Base-by-base conservation (phyloP, 2,329 filamentous ascomycete genomes). In the Epichloe bromicola region DNA sequence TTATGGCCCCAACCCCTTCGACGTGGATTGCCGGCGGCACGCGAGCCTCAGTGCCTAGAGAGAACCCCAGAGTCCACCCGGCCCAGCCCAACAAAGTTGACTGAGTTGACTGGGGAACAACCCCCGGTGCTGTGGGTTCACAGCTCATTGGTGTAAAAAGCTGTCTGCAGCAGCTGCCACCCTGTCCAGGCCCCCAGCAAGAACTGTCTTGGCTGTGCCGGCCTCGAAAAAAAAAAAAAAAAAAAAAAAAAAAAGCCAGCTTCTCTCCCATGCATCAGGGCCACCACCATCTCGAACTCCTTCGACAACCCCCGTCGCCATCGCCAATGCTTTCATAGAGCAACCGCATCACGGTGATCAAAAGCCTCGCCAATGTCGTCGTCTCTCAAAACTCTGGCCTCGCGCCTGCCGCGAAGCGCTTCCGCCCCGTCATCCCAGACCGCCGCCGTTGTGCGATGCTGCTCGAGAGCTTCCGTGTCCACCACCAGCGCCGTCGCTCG, bases 371-470 rank as follows among this genome's bases (percentile, higher is more conserved):
- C 37, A 40, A 66, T 66, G 64, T 59, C 63, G 30, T 62, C 60
- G 20, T 52, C 63, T 40, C 51, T 66, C 33, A 66, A 65, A 58
- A 57, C 62, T 14, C 55, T 65, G 44, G 65, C 63, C 55, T 53
- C 64, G 59, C 62, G 63, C 56, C 60, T 61, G 55, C 63, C 59
- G 52, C 56, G 55, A 51, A 49, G 56, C 30, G 52, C 57, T 19
- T 46, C 53, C 53, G 51, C 53, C 55, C 54, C 52, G 47, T 51
- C 52, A 44, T 49, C 51, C 47, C 53, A 54, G 43, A 53, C 47
- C n/a, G 48, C 55, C 55, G 50, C 64, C 52, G 54, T 58, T 50
- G 12, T 30, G 19, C 56, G 59, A 54, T 59, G 56, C 54, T 57
- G 51, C 44, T 53, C 62, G 26, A 60, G 60, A 57, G 60, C 63